Evolutionary conservation across 2,329 filamentous ascomycete species (phyloP).

Genomic region (Polytolypa hystricis): DNA sequence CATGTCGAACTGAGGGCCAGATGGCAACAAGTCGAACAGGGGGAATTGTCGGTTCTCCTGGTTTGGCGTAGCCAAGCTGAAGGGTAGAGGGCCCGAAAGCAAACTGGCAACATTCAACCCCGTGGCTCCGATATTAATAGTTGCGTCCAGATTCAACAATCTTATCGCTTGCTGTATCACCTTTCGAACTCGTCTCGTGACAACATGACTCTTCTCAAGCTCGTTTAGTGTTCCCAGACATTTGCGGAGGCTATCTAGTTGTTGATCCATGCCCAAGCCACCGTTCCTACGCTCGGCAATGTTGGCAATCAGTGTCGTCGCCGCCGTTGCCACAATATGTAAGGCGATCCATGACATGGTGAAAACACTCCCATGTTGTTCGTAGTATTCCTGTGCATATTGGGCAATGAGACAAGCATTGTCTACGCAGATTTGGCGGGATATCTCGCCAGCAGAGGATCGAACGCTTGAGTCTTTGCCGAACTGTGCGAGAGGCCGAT

Average conservation of each 20-base stretch:
- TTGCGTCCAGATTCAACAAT: constrained; percentile 6
- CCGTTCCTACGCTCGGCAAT: constrained; percentile 8
- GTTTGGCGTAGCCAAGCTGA: no score
- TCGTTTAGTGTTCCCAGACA: constrained; percentile 12
- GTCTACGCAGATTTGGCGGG: constrained; percentile 9
- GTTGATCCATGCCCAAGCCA: constrained; percentile 8
- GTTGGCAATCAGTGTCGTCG: constrained; percentile 10
- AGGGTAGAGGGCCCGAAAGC: no score
- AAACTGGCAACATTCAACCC: no score
- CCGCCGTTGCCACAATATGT: constrained; percentile 10
- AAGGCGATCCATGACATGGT: constrained; percentile 10
- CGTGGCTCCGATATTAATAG: no score
- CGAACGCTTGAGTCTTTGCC: constrained; percentile 2
- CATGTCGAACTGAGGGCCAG: no score
- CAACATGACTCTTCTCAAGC: constrained; percentile 12
- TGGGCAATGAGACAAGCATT: constrained; percentile 8
- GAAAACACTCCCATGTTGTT: constrained; percentile 7
- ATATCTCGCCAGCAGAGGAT: constrained; percentile 1
- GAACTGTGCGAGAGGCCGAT: constrained; percentile 7
- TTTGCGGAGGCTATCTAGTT: constrained; percentile 8
- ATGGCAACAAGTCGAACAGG: no score
- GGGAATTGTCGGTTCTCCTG: no score
- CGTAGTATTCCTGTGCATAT: constrained; percentile 9
- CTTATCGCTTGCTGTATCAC: constrained; percentile 5
- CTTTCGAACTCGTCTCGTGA: constrained; percentile 9